Evolutionary conservation across 106 monocot genomes (phyloP).

Genomic region (Xerophyta viscosa): DNA sequence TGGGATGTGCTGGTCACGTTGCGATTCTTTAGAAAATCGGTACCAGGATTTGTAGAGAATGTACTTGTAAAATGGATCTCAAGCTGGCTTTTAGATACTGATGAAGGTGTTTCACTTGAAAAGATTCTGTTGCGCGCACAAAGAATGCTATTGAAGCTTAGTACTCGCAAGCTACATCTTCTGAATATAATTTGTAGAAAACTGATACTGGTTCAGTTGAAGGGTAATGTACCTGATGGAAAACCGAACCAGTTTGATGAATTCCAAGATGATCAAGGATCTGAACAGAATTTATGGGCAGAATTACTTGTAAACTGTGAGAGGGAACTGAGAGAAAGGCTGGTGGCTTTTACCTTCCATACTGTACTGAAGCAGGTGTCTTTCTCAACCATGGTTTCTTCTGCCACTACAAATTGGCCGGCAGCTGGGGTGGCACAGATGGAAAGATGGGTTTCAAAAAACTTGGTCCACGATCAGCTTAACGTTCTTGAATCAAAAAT

Average conservation of each 20-base stretch:
- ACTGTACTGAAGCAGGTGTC: slow-evolving; percentile 16
- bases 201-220: slow-evolving; percentile 23
- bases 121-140: slow-evolving; percentile 20
- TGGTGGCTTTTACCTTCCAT: slow-evolving; percentile 51
- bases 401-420: slow-evolving; percentile 16
- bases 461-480: slow-evolving; percentile 29
- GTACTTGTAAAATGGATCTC: slow-evolving; percentile 59
- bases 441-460: slow-evolving; percentile 49
- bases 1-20: slow-evolving; percentile 59
- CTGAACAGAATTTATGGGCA: slow-evolving; percentile 28
- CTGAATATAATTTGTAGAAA: slow-evolving; percentile 67
- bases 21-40: slow-evolving; percentile 22
- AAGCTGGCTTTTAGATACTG: slow-evolving; percentile 36
- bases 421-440: slow-evolving; percentile 63
- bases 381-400: not conserved
- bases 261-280: slow-evolving; percentile 8
- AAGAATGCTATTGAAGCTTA: slow-evolving; percentile 20
- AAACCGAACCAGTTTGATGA: not conserved
- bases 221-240: slow-evolving; percentile 11
- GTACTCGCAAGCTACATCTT: slow-evolving; percentile 49
- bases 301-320: slow-evolving; percentile 43
- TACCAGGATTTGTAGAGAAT: slow-evolving; percentile 31
- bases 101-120: slow-evolving; percentile 23
- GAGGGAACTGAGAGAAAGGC: slow-evolving; percentile 55
- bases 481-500: slow-evolving; percentile 39